phyloP scores from a whole-genome alignment of 441 rosid species.

The Biscutella laevigata region DNA sequence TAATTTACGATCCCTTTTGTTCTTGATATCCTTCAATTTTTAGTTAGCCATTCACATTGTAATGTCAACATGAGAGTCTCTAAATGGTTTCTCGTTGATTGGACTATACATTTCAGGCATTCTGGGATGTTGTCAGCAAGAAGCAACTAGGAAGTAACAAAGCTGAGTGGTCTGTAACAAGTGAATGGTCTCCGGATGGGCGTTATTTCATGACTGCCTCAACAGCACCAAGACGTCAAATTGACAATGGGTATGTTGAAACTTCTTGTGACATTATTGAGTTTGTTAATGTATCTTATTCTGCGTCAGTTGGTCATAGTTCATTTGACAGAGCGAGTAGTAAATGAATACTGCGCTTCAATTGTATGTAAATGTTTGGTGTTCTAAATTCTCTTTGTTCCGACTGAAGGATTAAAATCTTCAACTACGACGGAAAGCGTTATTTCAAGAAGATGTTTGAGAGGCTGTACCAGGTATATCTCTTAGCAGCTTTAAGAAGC shows the following conservation, averaged over 20 bases:
- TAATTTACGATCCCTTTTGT: slow-evolving; percentile 25
- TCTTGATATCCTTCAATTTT: slow-evolving; percentile 5
- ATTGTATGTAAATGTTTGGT: neutral
- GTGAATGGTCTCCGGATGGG: slow-evolving; percentile 95
- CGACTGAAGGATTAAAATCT: slow-evolving; percentile 66
- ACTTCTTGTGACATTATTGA: neutral
- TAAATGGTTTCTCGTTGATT: neutral
- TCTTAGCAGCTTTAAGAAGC: neutral
- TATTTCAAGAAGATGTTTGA: slow-evolving; percentile 72
- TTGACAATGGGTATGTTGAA: slow-evolving; percentile 75
- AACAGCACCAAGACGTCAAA: slow-evolving; percentile 89
- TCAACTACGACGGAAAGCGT: slow-evolving; percentile 66
- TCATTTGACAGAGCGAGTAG: neutral
- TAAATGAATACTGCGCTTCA: slow-evolving; percentile 1
- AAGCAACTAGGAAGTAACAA: slow-evolving; percentile 64
- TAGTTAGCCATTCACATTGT: neutral
- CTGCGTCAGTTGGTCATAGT: too few relatives aligned
- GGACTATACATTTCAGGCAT: slow-evolving; percentile 41
- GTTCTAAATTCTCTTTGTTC: neutral
- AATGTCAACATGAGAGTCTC: neutral
- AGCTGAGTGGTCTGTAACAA: slow-evolving; percentile 83
- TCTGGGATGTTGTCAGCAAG: slow-evolving; percentile 68
- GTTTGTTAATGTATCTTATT: neutral
- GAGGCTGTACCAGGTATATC: slow-evolving; percentile 74
- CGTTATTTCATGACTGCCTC: slow-evolving; percentile 83